phyloP scores from a whole-genome alignment of 805 yeast species.

The Kluyveromyces siamensis region DNA sequence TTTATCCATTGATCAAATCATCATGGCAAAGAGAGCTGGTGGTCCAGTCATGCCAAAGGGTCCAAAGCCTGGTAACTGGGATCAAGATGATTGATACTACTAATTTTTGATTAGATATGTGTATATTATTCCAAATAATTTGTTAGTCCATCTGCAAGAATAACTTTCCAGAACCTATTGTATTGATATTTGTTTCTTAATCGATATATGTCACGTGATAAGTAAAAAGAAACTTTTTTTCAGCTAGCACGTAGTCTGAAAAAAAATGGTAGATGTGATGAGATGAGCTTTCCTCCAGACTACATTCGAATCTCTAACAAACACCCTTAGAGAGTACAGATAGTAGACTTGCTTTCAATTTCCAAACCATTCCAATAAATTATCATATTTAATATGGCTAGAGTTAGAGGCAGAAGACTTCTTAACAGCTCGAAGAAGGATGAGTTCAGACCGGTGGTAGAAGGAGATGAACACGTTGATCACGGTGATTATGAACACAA shows the following conservation, averaged over 20 bases:
- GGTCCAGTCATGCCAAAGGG: conserved; percentile 89
- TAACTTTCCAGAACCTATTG: no score
- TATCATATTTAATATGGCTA: conserved; percentile 9
- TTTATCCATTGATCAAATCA: conserved; percentile 89
- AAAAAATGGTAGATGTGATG: background rate
- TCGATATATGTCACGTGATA: background rate
- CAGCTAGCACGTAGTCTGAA: background rate
- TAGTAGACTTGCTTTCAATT: no score
- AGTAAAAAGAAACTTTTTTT: background rate
- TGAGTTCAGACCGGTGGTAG: conserved; percentile 13
- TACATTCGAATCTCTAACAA: no score
- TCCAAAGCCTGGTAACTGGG: conserved; percentile 92
- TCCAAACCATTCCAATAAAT: no score
- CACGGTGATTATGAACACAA: background rate
- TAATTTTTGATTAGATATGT: background rate
- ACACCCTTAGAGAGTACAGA: no score
- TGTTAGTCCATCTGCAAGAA: background rate
- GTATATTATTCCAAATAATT: background rate
- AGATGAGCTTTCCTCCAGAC: background rate
- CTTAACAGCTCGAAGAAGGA: conserved; percentile 22
- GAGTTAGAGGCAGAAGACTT: conserved; percentile 37
- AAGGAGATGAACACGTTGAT: conserved; percentile 6
- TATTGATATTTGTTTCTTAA: no score
- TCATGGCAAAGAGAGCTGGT: conserved; percentile 98
- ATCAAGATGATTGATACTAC: conserved; percentile 61